Evolutionary conservation across 371 early-diverging fungal species (phyloP).

Genomic region (Mortierella sp.): DNA sequence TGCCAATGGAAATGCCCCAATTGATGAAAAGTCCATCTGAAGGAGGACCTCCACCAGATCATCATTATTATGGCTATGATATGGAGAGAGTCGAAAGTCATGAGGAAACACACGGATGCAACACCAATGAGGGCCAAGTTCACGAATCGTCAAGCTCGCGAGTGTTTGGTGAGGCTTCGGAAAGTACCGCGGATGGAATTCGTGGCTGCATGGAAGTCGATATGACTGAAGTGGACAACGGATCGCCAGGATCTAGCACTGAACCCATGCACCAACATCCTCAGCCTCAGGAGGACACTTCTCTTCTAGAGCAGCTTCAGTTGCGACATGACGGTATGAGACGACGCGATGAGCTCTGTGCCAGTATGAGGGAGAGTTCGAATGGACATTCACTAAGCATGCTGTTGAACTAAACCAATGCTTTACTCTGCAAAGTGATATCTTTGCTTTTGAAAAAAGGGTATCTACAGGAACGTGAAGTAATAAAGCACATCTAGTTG

Average conservation of each 20-base stretch:
- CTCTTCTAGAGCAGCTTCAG: not conserved
- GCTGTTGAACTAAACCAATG: conserved; percentile 2
- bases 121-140: not conserved
- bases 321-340: not conserved
- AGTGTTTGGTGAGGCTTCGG: not conserved
- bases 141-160: not conserved
- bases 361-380: not conserved
- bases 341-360: not conserved
- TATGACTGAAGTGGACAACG: not conserved
- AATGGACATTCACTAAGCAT: conserved; percentile 1
- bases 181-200: not conserved
- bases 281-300: not conserved
- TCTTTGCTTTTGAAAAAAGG: not conserved
- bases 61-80: not conserved
- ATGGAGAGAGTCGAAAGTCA: not conserved
- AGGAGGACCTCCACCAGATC: not conserved
- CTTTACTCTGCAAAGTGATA: too few relatives aligned
- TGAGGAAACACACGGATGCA: not conserved
- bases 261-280: not conserved
- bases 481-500: conserved; percentile 56
- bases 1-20: not conserved
- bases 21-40: not conserved
- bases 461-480: not conserved
- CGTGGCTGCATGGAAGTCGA: not conserved
- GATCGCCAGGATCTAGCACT: not conserved